These are phyloP conservation scores for Hypoxylon sp. DNA, from an alignment of 2,329 filamentous ascomycete species.

Conservation along the genomic window DNA sequence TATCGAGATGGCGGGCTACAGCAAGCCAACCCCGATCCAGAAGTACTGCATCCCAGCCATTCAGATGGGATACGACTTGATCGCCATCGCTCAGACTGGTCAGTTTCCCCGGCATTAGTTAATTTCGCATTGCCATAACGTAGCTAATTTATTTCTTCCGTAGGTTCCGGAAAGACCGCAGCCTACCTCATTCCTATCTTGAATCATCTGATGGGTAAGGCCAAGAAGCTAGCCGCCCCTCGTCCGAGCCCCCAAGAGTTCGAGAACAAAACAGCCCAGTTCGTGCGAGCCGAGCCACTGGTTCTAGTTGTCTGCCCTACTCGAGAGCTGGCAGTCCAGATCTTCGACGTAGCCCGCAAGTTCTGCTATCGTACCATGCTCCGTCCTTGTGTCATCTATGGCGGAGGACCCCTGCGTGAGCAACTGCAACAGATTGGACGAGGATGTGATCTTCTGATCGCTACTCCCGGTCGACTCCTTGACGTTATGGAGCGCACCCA, in stretches of 20 bases:
- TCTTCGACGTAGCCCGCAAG: conserved; percentile 93
- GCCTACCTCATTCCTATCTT: conserved; percentile 92
- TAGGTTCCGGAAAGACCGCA: conserved; percentile 96
- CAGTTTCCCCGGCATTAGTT: conserved; percentile 54
- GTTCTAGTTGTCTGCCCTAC: conserved; percentile 89
- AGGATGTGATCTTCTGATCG: conserved; percentile 92
- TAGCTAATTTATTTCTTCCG: conserved; percentile 24
- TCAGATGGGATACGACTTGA: conserved; percentile 81
- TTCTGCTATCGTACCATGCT: conserved; percentile 96
- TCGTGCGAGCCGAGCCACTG: conserved; percentile 84
- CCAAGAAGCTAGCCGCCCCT: conserved; percentile 84
- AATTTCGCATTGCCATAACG: neutral
- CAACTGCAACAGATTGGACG: conserved; percentile 81
- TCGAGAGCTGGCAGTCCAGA: conserved; percentile 92
- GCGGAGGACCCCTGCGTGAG: conserved; percentile 79
- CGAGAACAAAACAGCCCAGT: conserved; percentile 60
- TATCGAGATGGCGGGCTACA: conserved; percentile 79
- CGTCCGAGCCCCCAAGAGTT: conserved; percentile 77
- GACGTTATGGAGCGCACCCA: conserved; percentile 84
- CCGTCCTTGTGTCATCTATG: conserved; percentile 90
- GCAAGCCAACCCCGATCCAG: conserved; percentile 86
- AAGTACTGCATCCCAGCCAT: conserved; percentile 87
- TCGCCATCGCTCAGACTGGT: conserved; percentile 95
- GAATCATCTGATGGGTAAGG: conserved; percentile 95
- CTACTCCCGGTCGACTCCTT: conserved; percentile 86